Base-by-base conservation (phyloP, 2,329 filamentous ascomycete genomes). In the Knufia fluminis region DNA sequence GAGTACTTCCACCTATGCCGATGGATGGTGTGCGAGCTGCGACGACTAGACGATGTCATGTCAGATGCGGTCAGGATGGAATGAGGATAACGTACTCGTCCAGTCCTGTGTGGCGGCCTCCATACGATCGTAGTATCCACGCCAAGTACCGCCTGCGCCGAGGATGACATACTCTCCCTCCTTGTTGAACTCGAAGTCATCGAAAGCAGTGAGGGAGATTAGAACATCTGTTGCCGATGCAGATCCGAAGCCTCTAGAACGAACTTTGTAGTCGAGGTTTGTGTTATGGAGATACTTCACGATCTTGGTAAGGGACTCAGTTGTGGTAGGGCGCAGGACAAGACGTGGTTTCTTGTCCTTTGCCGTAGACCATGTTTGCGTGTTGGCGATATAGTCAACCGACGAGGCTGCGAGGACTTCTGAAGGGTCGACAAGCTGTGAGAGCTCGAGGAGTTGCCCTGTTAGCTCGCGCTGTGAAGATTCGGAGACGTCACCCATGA, bases 111-210 rank as follows among this genome's bases (percentile, higher is more conserved):
- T 65, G 3, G 52, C 49, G 17, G 62, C 55, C 43, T 64, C 64
- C 50, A 70, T 57, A 32, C 66, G 61, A 3, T 48, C 48, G 50
- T 70, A 66, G 4, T 66, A 61, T 20, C 68, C 60, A 4, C 60
- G 57, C 68, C 68, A 71, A 14, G 58, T 54, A 41, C 64, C 59
- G 3, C 68, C 68, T 1, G 64, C 62, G 2, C 67, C 68, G 12
- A 71, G 46, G 1, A 56, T 61, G 8, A 66, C 60, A 3, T 56
- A 61, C 31, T 67, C 62, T 0, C 59, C 52, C 3, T 59, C 52
- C 1, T 48, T 22, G 48, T 67, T 60, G 46, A 67, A 68, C 10
- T 59, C 51, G 49, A 70, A 69, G 1, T 50, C 51, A 35, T 68
- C 60, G 49, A 71, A 71, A 3, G 59, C 62, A 1, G 61, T 60